A percentile compares a stretch with the other conserved stretches of the same genome.
Conservation (phyloP, 371 early-diverging fungal genomes). For the Mortierella sp. region DNA sequence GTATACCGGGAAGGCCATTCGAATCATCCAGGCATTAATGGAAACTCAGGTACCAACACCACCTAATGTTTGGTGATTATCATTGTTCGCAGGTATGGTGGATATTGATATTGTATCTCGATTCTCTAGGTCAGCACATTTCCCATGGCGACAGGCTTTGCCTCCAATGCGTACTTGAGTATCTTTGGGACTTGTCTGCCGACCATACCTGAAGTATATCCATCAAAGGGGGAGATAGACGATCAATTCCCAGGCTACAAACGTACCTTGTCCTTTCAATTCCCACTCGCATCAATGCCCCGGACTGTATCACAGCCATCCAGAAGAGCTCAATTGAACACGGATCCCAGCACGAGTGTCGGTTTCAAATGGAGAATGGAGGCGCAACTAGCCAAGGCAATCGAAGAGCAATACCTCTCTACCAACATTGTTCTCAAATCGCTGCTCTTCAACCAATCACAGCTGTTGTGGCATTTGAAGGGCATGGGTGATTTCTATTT, state of each 20-base stretch:
- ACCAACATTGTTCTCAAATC: conserved; percentile 27
- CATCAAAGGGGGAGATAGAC: not conserved
- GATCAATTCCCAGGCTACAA: conserved; percentile 11
- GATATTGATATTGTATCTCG: not conserved
- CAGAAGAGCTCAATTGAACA: not conserved
- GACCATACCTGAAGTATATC: no score
- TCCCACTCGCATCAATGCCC: conserved; percentile 8
- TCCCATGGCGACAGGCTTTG: conserved; percentile 15
- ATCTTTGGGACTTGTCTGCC: conserved; percentile 9
- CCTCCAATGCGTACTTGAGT: conserved; percentile 3
- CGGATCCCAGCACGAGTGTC: not conserved
- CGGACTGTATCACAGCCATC: not conserved
- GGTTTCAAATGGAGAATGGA: conserved; percentile 31
- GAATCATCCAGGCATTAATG: conserved; percentile 15
- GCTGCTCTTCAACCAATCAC: conserved; percentile 17
- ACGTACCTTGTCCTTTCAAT: conserved; percentile 10
- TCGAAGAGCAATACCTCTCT: conserved; percentile 23
- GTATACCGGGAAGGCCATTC: conserved; percentile 49
- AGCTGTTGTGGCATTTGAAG: conserved; percentile 35
- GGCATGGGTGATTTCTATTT: conserved; percentile 49
- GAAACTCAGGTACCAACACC: conserved; percentile 16
- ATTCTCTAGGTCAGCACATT: not conserved
- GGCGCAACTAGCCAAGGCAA: conserved; percentile 15
- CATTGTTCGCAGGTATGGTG: not conserved
- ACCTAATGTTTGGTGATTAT: not conserved